Evolutionary conservation across 2,329 filamentous ascomycete genomes (phyloP), one percentile per base, ranked within the genome.

Genomic region (Penicillium sp.): DNA sequence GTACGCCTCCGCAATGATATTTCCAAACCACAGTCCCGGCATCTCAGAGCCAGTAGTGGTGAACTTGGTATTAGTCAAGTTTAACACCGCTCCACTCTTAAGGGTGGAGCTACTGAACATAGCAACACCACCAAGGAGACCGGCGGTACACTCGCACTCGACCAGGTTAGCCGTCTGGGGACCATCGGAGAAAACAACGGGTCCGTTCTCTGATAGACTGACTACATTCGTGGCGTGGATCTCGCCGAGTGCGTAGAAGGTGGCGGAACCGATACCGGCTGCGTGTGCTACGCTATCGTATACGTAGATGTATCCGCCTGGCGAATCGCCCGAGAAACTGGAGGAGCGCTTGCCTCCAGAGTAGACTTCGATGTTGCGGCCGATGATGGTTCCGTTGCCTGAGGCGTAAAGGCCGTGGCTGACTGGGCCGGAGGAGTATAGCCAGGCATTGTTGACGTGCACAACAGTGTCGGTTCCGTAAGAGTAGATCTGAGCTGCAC

Each of bases 11-110:
- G 50, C 62, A 46, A 72, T 69, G 5, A 62, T 37, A 49, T 73
- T 73, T 14, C 71, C 71, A 47, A 72, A 73, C 71, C 71, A 73
- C 3, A 72, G 50, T 3, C 60, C 69, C 10, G 71, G 67, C 27
- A 67, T 65, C 7, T 45, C 57, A 5, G 53, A 39, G 2, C 62
- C 58, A 10, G 62, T 51, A 1, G 62, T 63, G 0, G 63, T 67
- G 25, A 72, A 60, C 25, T 62, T 65, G 6, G 65, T 65, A 43
- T 66, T 61, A 3, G 53, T 57, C 9, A 73, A 52, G 10, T 57
- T 62, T 10, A 73, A 49, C 3, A 44, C 50, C 0, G 67, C 62
- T 3, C 69, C 62, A 47, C 68, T 69, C 11, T 60, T 4, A 4
- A 61, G 46, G 5, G 19, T 21, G 2, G 54, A 42, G 10, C 59